Evolutionary conservation across 768 basidiomycete genomes (phyloP).

Genomic region (Boletus huronensis): DNA sequence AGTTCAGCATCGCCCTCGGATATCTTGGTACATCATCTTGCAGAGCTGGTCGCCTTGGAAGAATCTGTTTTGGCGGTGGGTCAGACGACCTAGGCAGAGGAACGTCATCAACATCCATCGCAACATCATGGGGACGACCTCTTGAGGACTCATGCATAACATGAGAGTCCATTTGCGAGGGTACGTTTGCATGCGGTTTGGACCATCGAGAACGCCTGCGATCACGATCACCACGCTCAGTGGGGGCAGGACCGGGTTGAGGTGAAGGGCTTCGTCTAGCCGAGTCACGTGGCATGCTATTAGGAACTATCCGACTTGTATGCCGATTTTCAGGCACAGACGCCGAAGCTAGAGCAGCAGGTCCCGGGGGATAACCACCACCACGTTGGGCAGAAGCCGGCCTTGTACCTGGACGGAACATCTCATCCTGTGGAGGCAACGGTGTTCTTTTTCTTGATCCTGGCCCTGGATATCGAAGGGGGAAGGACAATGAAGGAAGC

Average conservation of each 20-base stretch:
- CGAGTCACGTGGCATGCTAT: constrained; percentile 7
- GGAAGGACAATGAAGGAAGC: constrained; percentile 18
- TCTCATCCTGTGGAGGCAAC: constrained; percentile 35
- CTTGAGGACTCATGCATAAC: constrained; percentile 18
- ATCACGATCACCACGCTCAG: constrained; percentile 18
- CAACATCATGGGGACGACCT: constrained; percentile 20
- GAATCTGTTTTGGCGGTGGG: constrained; percentile 14
- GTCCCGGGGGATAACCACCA: constrained; percentile 5
- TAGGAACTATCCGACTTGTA: not conserved
- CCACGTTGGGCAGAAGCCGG: constrained; percentile 9
- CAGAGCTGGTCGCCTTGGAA: constrained; percentile 13
- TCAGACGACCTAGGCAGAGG: constrained; percentile 21
- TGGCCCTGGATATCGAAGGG: constrained; percentile 23
- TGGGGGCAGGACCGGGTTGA: not conserved
- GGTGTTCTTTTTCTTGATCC: constrained; percentile 36
- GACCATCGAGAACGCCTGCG: constrained; percentile 13
- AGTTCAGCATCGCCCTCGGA: constrained; percentile 36
- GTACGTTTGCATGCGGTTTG: constrained; percentile 11
- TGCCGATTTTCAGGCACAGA: constrained; percentile 9
- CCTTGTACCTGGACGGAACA: constrained; percentile 26
- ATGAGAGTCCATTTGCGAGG: constrained; percentile 13
- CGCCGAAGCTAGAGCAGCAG: constrained; percentile 1
- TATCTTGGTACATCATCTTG: constrained; percentile 32
- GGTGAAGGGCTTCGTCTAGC: constrained; percentile 15
- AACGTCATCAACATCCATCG: constrained; percentile 29